Base-by-base conservation (phyloP, 202 grass and related monocot species). In the Dendrocalamus latiflorus region DNA sequence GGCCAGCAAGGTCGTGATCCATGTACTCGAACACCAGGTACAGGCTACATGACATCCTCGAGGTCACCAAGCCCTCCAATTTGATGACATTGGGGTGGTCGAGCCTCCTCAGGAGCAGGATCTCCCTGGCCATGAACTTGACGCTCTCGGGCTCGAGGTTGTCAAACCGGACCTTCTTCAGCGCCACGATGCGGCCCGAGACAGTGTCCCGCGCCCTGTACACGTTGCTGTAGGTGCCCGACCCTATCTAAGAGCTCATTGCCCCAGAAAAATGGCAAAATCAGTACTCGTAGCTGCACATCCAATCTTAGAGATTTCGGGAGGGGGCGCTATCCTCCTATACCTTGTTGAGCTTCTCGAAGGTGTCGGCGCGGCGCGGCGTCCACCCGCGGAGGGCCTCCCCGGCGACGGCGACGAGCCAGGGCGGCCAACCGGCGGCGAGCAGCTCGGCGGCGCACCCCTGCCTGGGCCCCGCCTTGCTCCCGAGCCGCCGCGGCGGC, bases 141-240 rank as follows among this genome's bases (percentile, higher is more conserved):
- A 97, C 88, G 75, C 94, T 97, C 77, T 97, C 94, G 9, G 88
- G 86, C 77, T 97, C 91, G 15, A 79, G 83, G 11, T 86, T 89
- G 54, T 97, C 91, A n/a, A 92, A 97, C 34, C 94, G 58, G 56
- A 94, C 94, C 88, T 97, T 97, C 86, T 97, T 97, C 68, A 97
- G 81, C 28, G 94, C 94, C 55, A 97, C 91, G 18, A 92, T 69
- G 51, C 77, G 85, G 18, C 91, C 91, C 0, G 84, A 81, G 45
- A 80, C 63, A 5, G 86, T 88, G 54, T 94, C 93, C 54, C 85
- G 74, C 6, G 90, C 93, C 50, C 88, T 78, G 74, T 94, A 94
- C 30, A 94, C 93, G 74, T 94, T 94, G 75, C 93, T 94, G 74
- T 97, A 97, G 55, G 94, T 92, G 74, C 94, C 94, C 44, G 94